These are phyloP conservation scores for Cladochytrium replicatum DNA, from an alignment of 192 early-diverging fungal species.

Conservation along the genomic window DNA sequence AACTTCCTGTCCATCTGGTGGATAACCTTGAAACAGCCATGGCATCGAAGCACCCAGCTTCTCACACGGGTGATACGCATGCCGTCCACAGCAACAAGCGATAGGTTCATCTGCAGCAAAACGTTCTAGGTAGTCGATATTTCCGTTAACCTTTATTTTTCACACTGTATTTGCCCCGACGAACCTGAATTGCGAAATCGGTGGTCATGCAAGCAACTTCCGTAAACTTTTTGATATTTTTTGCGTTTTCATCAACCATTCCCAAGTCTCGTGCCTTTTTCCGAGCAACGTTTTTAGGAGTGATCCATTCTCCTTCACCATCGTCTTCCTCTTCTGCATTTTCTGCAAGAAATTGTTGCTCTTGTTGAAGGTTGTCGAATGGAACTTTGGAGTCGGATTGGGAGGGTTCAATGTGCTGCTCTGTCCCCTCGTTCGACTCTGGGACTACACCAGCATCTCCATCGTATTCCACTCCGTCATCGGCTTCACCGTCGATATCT, in stretches of 20 bases:
- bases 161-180: background rate
- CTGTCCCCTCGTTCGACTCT: background rate
- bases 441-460: conserved; percentile 1
- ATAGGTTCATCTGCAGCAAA: conserved; percentile 82
- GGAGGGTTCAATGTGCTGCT: conserved; percentile 4
- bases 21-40: conserved; percentile 84
- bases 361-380: background rate
- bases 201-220: conserved; percentile 84
- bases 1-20: conserved; percentile 82
- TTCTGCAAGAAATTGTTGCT: background rate
- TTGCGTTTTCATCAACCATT: background rate
- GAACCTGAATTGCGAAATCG: conserved; percentile 89
- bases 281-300: conserved; percentile 72
- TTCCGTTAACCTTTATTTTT: background rate
- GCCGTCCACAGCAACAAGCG: conserved; percentile 76
- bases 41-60: conserved; percentile 87
- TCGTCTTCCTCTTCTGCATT: conserved; percentile 6
- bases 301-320: conserved; percentile 79
- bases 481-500: conserved; percentile 5
- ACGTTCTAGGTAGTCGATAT: conserved; percentile 56
- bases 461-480: conserved; percentile 6
- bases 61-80: conserved; percentile 62
- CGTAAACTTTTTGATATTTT: conserved; percentile 31
- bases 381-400: background rate
- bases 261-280: conserved; percentile 38